Percentiles rank a stretch among this genome's conserved stretches.
Evolutionary conservation across 352 stramenopile species (phyloP).

Genomic region (Elongisporangium prolatum): DNA sequence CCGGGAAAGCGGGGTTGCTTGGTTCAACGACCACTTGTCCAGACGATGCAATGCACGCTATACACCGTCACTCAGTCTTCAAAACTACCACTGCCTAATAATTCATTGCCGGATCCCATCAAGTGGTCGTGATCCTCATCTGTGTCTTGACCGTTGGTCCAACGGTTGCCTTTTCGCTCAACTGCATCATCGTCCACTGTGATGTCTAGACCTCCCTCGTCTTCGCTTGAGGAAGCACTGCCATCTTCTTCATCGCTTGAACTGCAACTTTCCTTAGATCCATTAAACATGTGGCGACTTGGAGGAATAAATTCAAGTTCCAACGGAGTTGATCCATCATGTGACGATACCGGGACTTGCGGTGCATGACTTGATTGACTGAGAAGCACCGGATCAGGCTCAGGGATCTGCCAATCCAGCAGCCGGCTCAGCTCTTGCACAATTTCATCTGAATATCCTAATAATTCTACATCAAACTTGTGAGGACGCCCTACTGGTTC

Average conservation of each 20-base stretch:
- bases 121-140: conserved; percentile 66
- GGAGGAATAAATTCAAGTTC: conserved; percentile 66
- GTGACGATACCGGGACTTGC: conserved; percentile 14
- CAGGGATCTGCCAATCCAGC: conserved; percentile 75
- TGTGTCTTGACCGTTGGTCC: conserved; percentile 31
- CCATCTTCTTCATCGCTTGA: conserved; percentile 53
- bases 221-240: conserved; percentile 51
- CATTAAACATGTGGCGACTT: conserved; percentile 72
- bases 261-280: conserved; percentile 56
- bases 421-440: conserved; percentile 73
- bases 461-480: conserved; percentile 80
- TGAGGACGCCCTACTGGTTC: conserved; percentile 78
- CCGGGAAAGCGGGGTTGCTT: conserved; percentile 3
- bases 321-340: conserved; percentile 21
- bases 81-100: conserved; percentile 55
- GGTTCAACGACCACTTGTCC: background rate
- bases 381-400: conserved; percentile 59
- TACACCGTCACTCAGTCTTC: conserved; percentile 37
- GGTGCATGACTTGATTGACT: conserved; percentile 44
- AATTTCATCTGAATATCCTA: conserved; percentile 84
- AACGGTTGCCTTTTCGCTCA: conserved; percentile 13
- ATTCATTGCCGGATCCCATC: conserved; percentile 72
- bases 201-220: conserved; percentile 32
- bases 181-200: conserved; percentile 16
- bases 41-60: conserved; percentile 7